A percentile compares a stretch with the other conserved stretches of the same genome.
Conservation (phyloP, 495 filamentous ascomycete genomes). For the Articulospora tetracladia region DNA sequence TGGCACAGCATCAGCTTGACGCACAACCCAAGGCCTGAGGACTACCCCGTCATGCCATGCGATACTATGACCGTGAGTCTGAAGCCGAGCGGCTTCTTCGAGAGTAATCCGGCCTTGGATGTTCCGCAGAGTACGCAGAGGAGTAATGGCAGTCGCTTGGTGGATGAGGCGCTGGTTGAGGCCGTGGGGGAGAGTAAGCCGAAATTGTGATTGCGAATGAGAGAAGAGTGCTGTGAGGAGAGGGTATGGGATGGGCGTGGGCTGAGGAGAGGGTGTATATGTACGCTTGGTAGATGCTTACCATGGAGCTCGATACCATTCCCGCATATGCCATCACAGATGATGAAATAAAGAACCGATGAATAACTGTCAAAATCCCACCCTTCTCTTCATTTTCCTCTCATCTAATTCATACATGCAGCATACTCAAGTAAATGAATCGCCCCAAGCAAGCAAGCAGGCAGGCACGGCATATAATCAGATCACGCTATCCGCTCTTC, state of each 20-base stretch:
- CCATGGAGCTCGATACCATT: too few species aligned
- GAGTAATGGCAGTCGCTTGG: constrained; percentile 43
- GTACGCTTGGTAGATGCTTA: neutral
- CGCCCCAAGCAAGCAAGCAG: neutral
- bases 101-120: constrained; percentile 69
- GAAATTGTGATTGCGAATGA: constrained; percentile 23
- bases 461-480: neutral
- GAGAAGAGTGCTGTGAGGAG: neutral
- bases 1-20: constrained; percentile 61
- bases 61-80: constrained; percentile 56
- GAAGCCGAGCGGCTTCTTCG: constrained; percentile 72
- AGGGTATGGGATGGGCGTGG: too few species aligned
- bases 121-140: constrained; percentile 59
- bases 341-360: too few species aligned
- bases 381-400: neutral
- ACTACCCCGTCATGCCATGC: constrained; percentile 57
- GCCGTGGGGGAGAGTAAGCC: constrained; percentile 30
- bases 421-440: neutral
- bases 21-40: constrained; percentile 50
- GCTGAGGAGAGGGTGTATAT: neutral
- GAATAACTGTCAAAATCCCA: too few species aligned
- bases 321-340: too few species aligned
- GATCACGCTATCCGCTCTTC: neutral
- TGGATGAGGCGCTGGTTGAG: constrained; percentile 28
- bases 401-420: constrained; percentile 4